A percentile compares a stretch with the other conserved stretches of the same genome.
Conservation (phyloP, 1,139 yeast species). For the Petasospora rhodanensis region DNA sequence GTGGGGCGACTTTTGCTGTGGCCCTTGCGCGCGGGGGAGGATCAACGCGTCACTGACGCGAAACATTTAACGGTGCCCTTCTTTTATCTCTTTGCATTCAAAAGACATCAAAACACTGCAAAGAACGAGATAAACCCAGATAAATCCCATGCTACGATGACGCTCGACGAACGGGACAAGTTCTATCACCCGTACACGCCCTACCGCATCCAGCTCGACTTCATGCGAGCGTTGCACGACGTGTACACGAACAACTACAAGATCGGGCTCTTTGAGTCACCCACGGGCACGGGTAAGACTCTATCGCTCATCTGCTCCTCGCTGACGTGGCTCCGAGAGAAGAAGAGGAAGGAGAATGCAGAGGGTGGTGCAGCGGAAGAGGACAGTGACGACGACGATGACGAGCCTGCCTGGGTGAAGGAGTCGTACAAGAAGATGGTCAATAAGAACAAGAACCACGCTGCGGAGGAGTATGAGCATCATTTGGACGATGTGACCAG, state of each 20-base stretch:
- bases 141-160: no score
- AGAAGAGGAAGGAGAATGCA: slow-evolving; percentile 54
- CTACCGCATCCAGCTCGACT: slow-evolving; percentile 68
- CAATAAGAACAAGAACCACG: slow-evolving; percentile 29
- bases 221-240: slow-evolving; percentile 71
- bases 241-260: slow-evolving; percentile 55
- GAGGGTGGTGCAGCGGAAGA: slow-evolving; percentile 19
- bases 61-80: no score
- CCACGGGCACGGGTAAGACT: slow-evolving; percentile 95
- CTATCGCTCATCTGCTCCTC: slow-evolving; percentile 81
- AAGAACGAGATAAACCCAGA: no score
- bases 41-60: no score
- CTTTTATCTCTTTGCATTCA: no score
- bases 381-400: slow-evolving; percentile 50
- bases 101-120: no score
- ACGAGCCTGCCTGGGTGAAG: slow-evolving; percentile 61
- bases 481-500: slow-evolving; percentile 29
- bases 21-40: no score
- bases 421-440: slow-evolving; percentile 36
- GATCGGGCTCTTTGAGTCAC: slow-evolving; percentile 84
- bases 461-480: slow-evolving; percentile 35
- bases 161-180: slow-evolving; percentile 6
- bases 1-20: no score
- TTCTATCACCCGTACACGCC: slow-evolving; percentile 81
- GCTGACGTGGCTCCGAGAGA: slow-evolving; percentile 77